phyloP scores from a whole-genome alignment of 441 rosid genomes.

The Syzygium syzygioides region DNA sequence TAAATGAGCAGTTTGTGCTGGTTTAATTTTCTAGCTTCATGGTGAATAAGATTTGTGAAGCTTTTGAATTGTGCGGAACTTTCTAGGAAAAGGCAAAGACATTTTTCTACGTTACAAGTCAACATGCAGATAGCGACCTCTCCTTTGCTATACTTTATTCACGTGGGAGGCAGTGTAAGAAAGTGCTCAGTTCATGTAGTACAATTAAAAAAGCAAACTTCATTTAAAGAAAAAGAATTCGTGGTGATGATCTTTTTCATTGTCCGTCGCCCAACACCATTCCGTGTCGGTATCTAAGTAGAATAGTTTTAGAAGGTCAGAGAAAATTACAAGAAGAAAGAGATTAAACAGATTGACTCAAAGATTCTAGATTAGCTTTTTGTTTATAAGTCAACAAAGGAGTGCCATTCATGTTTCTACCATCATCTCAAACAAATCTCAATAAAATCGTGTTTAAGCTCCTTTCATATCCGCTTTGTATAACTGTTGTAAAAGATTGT shows the following conservation, averaged over 20 bases:
- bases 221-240: background rate
- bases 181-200: slow-evolving; percentile 22
- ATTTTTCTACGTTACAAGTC: slow-evolving; percentile 6
- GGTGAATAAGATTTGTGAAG: background rate
- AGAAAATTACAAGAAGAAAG: slow-evolving; percentile 9
- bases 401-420: background rate
- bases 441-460: background rate
- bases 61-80: background rate
- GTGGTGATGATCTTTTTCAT: background rate
- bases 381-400: slow-evolving; percentile 20
- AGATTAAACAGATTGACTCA: background rate
- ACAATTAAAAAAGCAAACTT: background rate
- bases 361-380: slow-evolving; percentile 19
- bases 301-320: background rate
- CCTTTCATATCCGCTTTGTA: background rate
- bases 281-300: slow-evolving; percentile 13
- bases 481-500: background rate
- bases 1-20: background rate
- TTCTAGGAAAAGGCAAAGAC: background rate
- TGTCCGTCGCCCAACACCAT: slow-evolving; percentile 8
- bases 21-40: background rate
- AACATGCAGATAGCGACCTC: background rate
- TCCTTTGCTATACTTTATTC: slow-evolving; percentile 9
- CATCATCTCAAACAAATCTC: background rate
- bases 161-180: slow-evolving; percentile 23